Evolutionary conservation across 805 yeast genomes (phyloP), one percentile per base, ranked within the genome.

Genomic region (Ogataea methanolica): DNA sequence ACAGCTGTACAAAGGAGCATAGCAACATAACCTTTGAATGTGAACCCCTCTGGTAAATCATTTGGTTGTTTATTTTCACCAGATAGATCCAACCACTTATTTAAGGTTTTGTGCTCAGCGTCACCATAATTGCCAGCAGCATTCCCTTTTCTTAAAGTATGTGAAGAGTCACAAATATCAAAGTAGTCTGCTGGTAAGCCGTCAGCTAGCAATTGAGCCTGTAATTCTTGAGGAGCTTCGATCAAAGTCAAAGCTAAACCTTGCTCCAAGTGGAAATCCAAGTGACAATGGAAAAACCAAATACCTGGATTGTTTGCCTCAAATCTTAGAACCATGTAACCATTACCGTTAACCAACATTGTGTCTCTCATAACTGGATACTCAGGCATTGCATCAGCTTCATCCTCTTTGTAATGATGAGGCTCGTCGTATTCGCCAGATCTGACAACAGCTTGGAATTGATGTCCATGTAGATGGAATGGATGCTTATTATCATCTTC

Each of bases 391-490:
- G 69, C 66, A 33, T 69, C 57, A 47, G 60, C 48, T 65, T 71
- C 54, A 26, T 69, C 65, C 15, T 74, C 76, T 50, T 58, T 49
- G 57, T 73, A 85, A n/a, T 84, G 83, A 23, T 68, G 69, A 4
- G 80, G 81, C 35, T 73, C 79, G 36, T 82, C 87, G 33, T 68
- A 77, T 47, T 70, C 74, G 2, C 72, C 77, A 54, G 82, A 82
- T 50, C 89, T 87, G 4, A 85, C 80, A 47, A 91, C 65, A 2
- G 83, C 72, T 71, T 91, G 97, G 83, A 90, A 91, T 41, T 67
- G 78, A 65, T 85, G 92, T 19, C 98, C 98, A 71, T 91, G 98
- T 63, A 91, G 71, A 71, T 91, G 98, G 91, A 91, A 90, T 15
- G 98, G 97, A 71, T 92, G 98, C 58, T 78, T 85, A 59, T 96